A percentile compares a stretch with the other conserved stretches of the same genome.
Conservation (phyloP, 2,329 filamentous ascomycete genomes). For the Ophiostoma sp. region DNA sequence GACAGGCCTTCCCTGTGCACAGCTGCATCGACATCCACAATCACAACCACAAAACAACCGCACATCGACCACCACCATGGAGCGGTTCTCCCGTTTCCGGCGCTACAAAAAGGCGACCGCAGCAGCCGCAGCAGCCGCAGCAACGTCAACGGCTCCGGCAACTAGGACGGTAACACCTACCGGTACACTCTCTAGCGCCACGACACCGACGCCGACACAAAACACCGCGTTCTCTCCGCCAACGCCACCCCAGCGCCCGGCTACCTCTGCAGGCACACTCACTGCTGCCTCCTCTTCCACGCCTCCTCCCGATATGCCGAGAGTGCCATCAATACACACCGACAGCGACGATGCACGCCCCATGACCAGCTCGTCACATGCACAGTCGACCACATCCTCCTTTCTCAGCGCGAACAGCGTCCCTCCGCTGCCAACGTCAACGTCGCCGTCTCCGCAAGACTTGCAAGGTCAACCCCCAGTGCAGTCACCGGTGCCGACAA, state of each 20-base stretch:
- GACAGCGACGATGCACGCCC: not conserved
- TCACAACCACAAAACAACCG: too few species aligned
- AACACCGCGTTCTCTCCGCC: not conserved
- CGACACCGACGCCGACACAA: not conserved
- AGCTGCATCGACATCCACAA: not conserved
- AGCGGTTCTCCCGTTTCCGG: conserved; percentile 32
- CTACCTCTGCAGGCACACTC: not conserved
- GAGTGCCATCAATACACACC: not conserved
- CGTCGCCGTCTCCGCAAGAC: conserved; percentile 14
- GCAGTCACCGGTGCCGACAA: not conserved
- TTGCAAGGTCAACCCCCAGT: not conserved
- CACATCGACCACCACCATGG: conserved; percentile 27
- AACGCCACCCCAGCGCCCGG: not conserved
- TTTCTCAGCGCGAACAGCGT: not conserved
- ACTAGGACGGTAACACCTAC: not conserved
- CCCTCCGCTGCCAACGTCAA: conserved; percentile 12
- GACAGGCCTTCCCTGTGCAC: too few species aligned
- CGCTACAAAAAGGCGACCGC: conserved; percentile 31
- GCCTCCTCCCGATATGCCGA: not conserved
- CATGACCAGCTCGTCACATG: not conserved
- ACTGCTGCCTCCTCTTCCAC: not conserved
- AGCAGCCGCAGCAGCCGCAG: conserved; percentile 16
- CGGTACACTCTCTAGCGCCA: not conserved
- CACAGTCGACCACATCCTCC: not conserved
- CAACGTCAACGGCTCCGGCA: not conserved